Conservation (phyloP, 768 basidiomycete genomes). For the Lyophyllum decastes region DNA sequence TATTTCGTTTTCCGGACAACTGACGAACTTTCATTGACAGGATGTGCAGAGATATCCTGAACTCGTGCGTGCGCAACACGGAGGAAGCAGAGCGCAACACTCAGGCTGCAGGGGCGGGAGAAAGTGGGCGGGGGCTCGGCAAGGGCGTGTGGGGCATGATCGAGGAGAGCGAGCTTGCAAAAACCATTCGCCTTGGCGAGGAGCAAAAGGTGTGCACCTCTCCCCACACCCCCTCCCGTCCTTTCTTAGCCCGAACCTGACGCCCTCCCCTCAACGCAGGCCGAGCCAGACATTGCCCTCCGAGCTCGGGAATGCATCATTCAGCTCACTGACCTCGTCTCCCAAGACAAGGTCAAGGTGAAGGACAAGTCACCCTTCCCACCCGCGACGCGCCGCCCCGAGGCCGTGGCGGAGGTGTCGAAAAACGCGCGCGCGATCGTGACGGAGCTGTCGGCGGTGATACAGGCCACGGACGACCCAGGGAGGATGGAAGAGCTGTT, state of each 20-base stretch:
- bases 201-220: constrained; percentile 47
- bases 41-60: constrained; percentile 87
- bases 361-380: constrained; percentile 15
- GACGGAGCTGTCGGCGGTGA: constrained; percentile 49
- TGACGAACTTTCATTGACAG: constrained; percentile 37
- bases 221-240: no score
- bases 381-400: constrained; percentile 17
- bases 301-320: constrained; percentile 47
- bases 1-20: no score
- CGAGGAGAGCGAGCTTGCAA: constrained; percentile 82
- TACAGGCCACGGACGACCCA: constrained; percentile 60
- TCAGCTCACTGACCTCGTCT: constrained; percentile 33
- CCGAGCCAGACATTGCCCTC: constrained; percentile 45
- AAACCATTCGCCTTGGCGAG: constrained; percentile 58
- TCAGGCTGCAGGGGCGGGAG: constrained; percentile 17
- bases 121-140: constrained; percentile 53
- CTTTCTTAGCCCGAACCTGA: neutral
- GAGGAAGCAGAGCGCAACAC: constrained; percentile 70
- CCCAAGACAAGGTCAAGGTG: neutral
- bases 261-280: constrained; percentile 20
- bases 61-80: constrained; percentile 90
- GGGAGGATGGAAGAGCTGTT: constrained; percentile 68
- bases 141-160: constrained; percentile 86
- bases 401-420: constrained; percentile 34
- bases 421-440: constrained; percentile 53